Percentiles rank a stretch among this genome's conserved stretches.
phyloP scores from a whole-genome alignment of 1,139 yeast genomes.

The Cylindricascospora bacillispora region DNA sequence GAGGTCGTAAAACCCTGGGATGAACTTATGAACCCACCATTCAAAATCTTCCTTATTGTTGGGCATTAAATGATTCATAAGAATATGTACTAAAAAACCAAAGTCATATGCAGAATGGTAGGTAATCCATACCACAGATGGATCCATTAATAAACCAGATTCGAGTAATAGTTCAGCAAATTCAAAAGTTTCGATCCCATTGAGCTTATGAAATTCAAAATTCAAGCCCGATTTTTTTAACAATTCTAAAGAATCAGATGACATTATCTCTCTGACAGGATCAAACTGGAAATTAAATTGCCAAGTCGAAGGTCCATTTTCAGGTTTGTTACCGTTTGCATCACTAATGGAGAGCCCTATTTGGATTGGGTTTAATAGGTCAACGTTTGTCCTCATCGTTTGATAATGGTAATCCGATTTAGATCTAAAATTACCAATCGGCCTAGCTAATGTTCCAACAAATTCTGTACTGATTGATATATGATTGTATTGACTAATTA shows the following conservation, averaged over 20 bases:
- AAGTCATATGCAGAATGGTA: conserved; percentile 93
- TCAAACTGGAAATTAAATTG: conserved; percentile 88
- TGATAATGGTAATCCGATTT: conserved; percentile 92
- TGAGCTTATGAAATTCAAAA: conserved; percentile 58
- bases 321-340: conserved; percentile 62
- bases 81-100: conserved; percentile 72
- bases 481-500: conserved; percentile 56
- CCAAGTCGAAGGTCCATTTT: conserved; percentile 71
- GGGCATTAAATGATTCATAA: conserved; percentile 70
- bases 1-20: conserved; percentile 78
- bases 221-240: conserved; percentile 77
- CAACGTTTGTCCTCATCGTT: conserved; percentile 84
- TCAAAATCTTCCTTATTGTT: conserved; percentile 69
- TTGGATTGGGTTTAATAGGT: conserved; percentile 73
- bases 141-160: conserved; percentile 71
- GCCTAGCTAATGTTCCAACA: conserved; percentile 93
- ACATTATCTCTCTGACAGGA: conserved; percentile 65
- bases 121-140: conserved; percentile 73
- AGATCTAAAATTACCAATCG: conserved; percentile 88
- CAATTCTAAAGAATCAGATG: conserved; percentile 60
- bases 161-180: conserved; percentile 80
- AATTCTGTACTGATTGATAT: conserved; percentile 82
- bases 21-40: conserved; percentile 56
- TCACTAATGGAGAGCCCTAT: conserved; percentile 79
- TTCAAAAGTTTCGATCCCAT: conserved; percentile 67